Evolutionary conservation across 2,329 filamentous ascomycete genomes (phyloP).

Genomic region (Claviceps pusilla): DNA sequence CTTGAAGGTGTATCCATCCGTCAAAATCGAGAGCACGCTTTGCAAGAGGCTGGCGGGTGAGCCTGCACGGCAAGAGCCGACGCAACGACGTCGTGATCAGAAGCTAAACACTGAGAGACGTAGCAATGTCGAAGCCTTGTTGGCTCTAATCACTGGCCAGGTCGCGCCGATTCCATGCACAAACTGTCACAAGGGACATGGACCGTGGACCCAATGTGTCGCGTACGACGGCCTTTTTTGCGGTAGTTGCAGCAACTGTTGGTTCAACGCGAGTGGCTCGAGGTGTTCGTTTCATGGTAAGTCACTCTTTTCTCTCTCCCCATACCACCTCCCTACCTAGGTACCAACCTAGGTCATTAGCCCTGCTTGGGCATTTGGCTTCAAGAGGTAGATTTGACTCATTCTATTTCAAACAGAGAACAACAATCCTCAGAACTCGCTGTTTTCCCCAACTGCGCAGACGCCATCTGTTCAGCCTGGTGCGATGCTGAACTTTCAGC

Average conservation of each 20-base stretch:
- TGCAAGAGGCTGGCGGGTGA: conserved; percentile 39
- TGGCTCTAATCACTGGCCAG: conserved; percentile 41
- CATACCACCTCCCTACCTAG: too few species aligned
- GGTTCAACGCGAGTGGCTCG: conserved; percentile 47
- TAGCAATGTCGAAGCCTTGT: conserved; percentile 45
- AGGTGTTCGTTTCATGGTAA: conserved; percentile 46
- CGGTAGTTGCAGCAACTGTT: conserved; percentile 47
- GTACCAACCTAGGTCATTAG: not conserved
- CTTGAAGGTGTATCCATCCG: conserved; percentile 25
- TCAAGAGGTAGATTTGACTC: not conserved
- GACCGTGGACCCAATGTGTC: conserved; percentile 44
- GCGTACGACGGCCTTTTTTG: conserved; percentile 46
- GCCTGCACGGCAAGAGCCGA: conserved; percentile 31
- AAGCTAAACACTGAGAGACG: conserved; percentile 39
- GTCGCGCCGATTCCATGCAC: conserved; percentile 36
- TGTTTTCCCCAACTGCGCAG: conserved; percentile 7
- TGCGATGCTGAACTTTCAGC: conserved; percentile 10
- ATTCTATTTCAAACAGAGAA: conserved; percentile 21
- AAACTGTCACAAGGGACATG: conserved; percentile 45
- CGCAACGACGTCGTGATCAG: conserved; percentile 39
- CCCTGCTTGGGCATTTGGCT: not conserved
- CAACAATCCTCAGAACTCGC: conserved; percentile 24
- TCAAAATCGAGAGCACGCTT: conserved; percentile 37
- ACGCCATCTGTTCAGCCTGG: not conserved
- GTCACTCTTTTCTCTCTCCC: conserved; percentile 8